These are phyloP conservation scores for Chytridium lagenaria DNA, from an alignment of 371 early-diverging fungal species.

Conservation along the genomic window DNA sequence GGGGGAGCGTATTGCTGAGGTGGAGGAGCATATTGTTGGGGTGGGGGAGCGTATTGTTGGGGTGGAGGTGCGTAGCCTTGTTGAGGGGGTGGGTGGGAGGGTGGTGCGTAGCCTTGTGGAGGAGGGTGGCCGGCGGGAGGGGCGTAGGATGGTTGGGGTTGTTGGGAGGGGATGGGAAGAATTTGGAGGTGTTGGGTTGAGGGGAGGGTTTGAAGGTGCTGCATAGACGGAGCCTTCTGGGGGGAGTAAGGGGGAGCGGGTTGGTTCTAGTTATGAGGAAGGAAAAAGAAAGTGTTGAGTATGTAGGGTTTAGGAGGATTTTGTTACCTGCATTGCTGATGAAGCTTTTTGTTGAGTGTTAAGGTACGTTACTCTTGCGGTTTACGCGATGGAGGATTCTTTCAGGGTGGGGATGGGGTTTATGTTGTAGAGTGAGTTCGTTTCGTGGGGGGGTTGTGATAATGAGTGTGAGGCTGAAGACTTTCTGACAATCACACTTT, in stretches of 20 bases:
- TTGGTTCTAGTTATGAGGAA: too few species aligned
- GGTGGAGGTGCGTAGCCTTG: not conserved
- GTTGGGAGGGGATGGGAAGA: not conserved
- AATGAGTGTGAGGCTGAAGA: too few species aligned
- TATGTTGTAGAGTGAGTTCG: too few species aligned
- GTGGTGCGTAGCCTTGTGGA: not conserved
- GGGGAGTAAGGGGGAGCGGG: too few species aligned
- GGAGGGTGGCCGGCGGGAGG: not conserved
- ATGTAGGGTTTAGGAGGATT: not conserved
- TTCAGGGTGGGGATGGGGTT: too few species aligned
- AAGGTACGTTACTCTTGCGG: too few species aligned
- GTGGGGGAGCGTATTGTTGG: not conserved
- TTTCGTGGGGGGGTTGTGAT: too few species aligned
- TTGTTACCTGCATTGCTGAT: not conserved
- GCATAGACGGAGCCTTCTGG: too few species aligned
- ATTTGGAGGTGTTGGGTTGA: not conserved
- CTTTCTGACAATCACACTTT: too few species aligned
- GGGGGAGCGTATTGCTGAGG: not conserved
- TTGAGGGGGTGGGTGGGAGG: not conserved
- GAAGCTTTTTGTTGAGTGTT: not conserved
- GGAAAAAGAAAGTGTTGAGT: too few species aligned
- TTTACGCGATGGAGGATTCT: too few species aligned
- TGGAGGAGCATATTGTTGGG: constrained; percentile 1
- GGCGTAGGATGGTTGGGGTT: not conserved
- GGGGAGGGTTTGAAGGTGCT: not conserved